Conservation (phyloP, 2,329 filamentous ascomycete genomes). For the Apiospora aurea region DNA sequence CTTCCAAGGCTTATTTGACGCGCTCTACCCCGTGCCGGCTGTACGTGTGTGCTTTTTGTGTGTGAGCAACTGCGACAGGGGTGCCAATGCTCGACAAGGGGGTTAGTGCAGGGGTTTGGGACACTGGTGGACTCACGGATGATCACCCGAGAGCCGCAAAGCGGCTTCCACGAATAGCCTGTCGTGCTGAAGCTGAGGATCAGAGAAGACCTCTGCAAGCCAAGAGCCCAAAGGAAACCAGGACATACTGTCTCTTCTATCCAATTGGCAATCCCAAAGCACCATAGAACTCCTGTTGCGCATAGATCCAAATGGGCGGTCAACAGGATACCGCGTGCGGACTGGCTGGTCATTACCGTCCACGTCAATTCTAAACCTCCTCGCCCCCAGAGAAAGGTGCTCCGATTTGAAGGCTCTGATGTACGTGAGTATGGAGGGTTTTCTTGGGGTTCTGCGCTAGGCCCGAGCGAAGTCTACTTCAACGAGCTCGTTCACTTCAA, state of each 20-base stretch:
- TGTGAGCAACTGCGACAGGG: constrained; percentile 1
- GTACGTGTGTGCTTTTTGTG: background rate
- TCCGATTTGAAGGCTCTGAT: background rate
- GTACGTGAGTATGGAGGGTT: background rate
- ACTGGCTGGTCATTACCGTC: background rate
- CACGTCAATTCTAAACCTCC: background rate
- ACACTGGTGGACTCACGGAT: constrained; percentile 15
- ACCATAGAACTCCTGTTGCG: background rate
- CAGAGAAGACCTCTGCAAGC: background rate
- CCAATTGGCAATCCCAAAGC: background rate
- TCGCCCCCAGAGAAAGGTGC: background rate
- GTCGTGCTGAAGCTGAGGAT: background rate
- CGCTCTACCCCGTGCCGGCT: background rate
- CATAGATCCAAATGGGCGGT: constrained; percentile 6
- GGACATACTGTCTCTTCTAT: background rate
- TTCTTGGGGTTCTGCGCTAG: background rate
- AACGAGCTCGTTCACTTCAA: background rate
- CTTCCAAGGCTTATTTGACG: background rate
- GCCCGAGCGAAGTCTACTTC: constrained; percentile 12
- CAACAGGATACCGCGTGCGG: background rate
- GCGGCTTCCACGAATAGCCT: background rate
- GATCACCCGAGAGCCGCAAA: constrained; percentile 17
- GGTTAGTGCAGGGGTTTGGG: constrained; percentile 4
- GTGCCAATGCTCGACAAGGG: constrained; percentile 17
- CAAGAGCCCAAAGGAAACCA: background rate